Conservation (phyloP, 257 asterid genomes). For the Apocynum venetum region DNA sequence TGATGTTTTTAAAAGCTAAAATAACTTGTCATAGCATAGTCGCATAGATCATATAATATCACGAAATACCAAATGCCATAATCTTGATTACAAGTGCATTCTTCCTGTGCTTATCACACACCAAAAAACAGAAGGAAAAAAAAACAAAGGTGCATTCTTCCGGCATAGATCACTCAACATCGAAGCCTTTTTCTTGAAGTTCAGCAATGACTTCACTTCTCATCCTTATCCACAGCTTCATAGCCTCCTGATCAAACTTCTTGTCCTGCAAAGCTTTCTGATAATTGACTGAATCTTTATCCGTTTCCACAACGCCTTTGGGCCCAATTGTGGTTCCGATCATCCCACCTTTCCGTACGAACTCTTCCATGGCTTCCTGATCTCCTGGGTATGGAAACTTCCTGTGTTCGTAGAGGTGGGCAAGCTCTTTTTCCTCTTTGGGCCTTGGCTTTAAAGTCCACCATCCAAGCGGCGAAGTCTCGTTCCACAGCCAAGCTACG, state of each 20-base stretch:
- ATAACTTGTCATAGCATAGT: no score
- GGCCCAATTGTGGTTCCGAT: slow-evolving; percentile 96
- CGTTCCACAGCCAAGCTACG: slow-evolving; percentile 68
- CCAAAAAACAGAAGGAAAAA: no score
- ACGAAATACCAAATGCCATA: no score
- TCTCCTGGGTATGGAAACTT: slow-evolving; percentile 88
- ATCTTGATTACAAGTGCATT: no score
- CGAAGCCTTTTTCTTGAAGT: slow-evolving; percentile 76
- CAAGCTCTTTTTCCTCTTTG: slow-evolving; percentile 76
- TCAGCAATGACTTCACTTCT: slow-evolving; percentile 66
- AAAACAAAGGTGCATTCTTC: no score
- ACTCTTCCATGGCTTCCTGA: slow-evolving; percentile 84
- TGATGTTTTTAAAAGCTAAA: no score
- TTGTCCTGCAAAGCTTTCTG: slow-evolving; percentile 86
- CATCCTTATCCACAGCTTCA: slow-evolving; percentile 90
- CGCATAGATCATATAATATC: no score
- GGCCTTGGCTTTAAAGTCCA: slow-evolving; percentile 86
- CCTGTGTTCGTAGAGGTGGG: slow-evolving; percentile 78
- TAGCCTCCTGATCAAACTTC: slow-evolving; percentile 82
- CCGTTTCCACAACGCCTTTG: slow-evolving; percentile 64
- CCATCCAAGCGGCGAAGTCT: slow-evolving; percentile 94
- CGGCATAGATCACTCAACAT: slow-evolving; percentile 40
- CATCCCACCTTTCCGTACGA: slow-evolving; percentile 85
- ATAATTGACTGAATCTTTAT: slow-evolving; percentile 52
- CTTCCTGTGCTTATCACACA: no score